phyloP scores from a whole-genome alignment of 345 rosid species.

The Heritiera littoralis region DNA sequence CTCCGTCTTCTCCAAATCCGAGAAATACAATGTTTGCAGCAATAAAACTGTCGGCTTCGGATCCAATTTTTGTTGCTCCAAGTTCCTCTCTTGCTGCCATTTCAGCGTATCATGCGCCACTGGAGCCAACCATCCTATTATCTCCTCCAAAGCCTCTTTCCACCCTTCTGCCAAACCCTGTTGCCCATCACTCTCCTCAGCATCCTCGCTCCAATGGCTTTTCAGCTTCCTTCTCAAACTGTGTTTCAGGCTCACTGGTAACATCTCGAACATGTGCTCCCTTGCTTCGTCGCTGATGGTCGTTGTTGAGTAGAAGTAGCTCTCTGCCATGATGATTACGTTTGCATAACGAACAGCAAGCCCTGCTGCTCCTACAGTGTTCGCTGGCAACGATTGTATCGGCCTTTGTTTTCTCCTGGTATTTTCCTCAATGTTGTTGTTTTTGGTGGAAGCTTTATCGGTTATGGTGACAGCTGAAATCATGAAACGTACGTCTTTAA shows the following conservation, averaged over 20 bases:
- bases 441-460: background rate
- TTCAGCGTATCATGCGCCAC: slow-evolving; percentile 51
- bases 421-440: background rate
- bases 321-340: slow-evolving; percentile 38
- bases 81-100: slow-evolving; percentile 54
- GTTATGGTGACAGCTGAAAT: background rate
- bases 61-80: slow-evolving; percentile 48
- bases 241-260: slow-evolving; percentile 39
- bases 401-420: slow-evolving; percentile 1
- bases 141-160: slow-evolving; percentile 44
- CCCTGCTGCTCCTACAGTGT: slow-evolving; percentile 53
- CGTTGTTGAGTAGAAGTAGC: slow-evolving; percentile 30
- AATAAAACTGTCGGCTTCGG: slow-evolving; percentile 40
- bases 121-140: slow-evolving; percentile 51
- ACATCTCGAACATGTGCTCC: slow-evolving; percentile 37
- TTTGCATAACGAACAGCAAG: slow-evolving; percentile 50
- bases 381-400: slow-evolving; percentile 24
- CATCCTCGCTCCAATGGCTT: slow-evolving; percentile 25
- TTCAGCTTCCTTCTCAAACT: slow-evolving; percentile 37
- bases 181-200: background rate
- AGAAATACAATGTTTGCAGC: slow-evolving; percentile 51
- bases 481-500: background rate
- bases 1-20: slow-evolving; percentile 61
- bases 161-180: slow-evolving; percentile 37
- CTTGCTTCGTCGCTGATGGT: slow-evolving; percentile 39